Evolutionary conservation across 1,284 basidiomycete genomes (phyloP).

Genomic region (Cutaneotrichosporon sp.): DNA sequence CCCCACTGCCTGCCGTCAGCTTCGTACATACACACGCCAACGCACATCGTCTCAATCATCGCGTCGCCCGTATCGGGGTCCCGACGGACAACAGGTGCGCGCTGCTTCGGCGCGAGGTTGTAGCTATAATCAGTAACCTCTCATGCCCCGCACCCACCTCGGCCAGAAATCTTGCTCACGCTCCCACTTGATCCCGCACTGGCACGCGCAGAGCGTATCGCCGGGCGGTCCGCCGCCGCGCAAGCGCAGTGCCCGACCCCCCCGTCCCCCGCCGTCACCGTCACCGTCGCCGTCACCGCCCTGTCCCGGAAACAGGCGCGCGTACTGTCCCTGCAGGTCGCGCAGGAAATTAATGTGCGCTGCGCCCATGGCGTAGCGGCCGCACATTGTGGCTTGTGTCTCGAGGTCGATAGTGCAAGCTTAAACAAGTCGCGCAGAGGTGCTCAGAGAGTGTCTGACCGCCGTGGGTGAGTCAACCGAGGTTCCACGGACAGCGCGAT

Average conservation of each 20-base stretch:
- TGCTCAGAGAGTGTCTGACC: no score
- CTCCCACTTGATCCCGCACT: conserved; percentile 32
- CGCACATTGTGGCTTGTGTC: conserved; percentile 28
- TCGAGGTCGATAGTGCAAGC: no score
- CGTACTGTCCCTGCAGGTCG: conserved; percentile 15
- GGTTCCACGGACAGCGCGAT: no score
- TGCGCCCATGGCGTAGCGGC: conserved; percentile 38
- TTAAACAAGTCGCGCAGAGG: no score
- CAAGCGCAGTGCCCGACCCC: no score
- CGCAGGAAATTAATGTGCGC: conserved; percentile 20
- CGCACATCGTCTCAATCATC: conserved; percentile 45
- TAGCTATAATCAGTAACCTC: conserved; percentile 29
- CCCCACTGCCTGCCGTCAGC: conserved; percentile 73
- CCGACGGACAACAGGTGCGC: conserved; percentile 36
- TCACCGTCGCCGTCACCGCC: neutral
- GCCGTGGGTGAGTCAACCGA: no score
- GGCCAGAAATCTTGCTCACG: conserved; percentile 33
- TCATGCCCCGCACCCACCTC: conserved; percentile 12
- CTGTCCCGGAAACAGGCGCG: conserved; percentile 12
- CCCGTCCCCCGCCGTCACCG: conserved; percentile 3
- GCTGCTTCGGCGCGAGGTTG: conserved; percentile 42
- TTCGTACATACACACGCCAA: neutral
- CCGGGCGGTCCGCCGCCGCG: conserved; percentile 12
- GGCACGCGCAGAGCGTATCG: conserved; percentile 13
- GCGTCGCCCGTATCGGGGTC: conserved; percentile 51